Evolutionary conservation across 169 alveolate genomes (phyloP), one percentile per base, ranked within the genome.

Genomic region (Cryptosporidium viatorum): DNA sequence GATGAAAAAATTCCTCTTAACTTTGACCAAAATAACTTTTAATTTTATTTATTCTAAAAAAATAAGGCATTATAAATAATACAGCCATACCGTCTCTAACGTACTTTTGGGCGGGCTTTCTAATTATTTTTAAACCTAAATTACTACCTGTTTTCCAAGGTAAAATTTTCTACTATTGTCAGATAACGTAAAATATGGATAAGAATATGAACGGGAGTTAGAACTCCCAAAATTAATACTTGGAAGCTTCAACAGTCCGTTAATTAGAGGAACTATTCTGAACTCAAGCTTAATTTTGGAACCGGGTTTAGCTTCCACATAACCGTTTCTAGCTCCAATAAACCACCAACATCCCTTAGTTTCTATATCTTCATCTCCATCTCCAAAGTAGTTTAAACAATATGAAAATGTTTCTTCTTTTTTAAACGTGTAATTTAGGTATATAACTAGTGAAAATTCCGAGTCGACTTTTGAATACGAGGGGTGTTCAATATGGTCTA

Each of bases 311-410:
- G 75, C 89, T 21, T 14, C 26, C 7, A 80, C 31, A 23, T 37
- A 9, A 1, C 75, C 89, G 12, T 65, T 80, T 65, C 75, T 80
- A 45, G 89, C 39, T 18, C 89, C 89, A 26, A 80, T 62, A 73
- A 80, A 80, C 89, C 89, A 80, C 89, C 89, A 80, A 16, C 59
- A 45, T 21, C 67, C 67, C 31, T 35, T 31, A n/a, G 23, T 29
- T 14, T 31, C 69, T 55, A 18, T 9, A 6, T 59, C 67, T 33
- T 23, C 33, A 21, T 45, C 84, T n/a, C 35, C 62, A n/a, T 43
- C 43, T 18, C 26, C 55, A 59, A 43, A 60, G 41, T 80, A 62
- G 51, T 80, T 80, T 35, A 33, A 16, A 23, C 51, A 45, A 41
- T 73, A 73, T 29, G 71, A 73, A 62, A 80, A 62, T 10, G 69